Conservation (phyloP, 2,329 filamentous ascomycete species). For the Curvularia sp. region DNA sequence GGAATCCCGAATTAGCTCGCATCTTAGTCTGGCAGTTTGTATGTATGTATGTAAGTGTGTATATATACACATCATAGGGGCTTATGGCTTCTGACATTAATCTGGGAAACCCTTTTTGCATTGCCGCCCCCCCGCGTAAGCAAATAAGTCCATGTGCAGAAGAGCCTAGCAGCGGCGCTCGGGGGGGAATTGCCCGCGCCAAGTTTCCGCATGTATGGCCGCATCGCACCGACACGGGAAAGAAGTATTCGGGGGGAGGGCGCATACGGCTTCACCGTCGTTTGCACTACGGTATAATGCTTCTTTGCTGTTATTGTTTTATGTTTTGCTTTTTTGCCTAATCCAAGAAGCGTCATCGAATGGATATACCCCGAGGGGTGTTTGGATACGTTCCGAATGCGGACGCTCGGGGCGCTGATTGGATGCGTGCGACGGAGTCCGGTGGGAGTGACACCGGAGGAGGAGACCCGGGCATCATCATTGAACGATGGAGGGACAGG, state of each 20-base stretch:
- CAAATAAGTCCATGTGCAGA: background rate
- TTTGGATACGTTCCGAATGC: constrained; percentile 7
- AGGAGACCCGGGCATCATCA: constrained; percentile 33
- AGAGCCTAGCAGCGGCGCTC: background rate
- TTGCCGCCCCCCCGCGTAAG: background rate
- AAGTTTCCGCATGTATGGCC: background rate
- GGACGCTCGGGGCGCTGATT: constrained; percentile 19
- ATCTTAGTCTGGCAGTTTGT: background rate
- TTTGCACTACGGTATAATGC: background rate
- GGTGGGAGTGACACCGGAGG: constrained; percentile 25
- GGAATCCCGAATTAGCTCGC: constrained; percentile 21
- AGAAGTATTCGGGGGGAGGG: background rate
- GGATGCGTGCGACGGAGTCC: constrained; percentile 30
- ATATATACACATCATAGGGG: too few relatives aligned
- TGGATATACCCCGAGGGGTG: background rate
- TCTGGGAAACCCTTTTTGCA: too few relatives aligned
- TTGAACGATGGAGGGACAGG: constrained; percentile 2
- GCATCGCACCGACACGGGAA: background rate
- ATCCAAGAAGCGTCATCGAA: constrained; percentile 11
- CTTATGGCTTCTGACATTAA: too few relatives aligned
- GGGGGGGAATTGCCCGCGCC: background rate
- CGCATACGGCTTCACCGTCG: background rate
- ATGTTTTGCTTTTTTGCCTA: background rate
- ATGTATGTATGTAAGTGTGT: background rate
- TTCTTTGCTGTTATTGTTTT: too few relatives aligned